A percentile compares a stretch with the other conserved stretches of the same genome.
Conservation (phyloP, 1,284 basidiomycete species). For the Melampsora larici-populina region DNA sequence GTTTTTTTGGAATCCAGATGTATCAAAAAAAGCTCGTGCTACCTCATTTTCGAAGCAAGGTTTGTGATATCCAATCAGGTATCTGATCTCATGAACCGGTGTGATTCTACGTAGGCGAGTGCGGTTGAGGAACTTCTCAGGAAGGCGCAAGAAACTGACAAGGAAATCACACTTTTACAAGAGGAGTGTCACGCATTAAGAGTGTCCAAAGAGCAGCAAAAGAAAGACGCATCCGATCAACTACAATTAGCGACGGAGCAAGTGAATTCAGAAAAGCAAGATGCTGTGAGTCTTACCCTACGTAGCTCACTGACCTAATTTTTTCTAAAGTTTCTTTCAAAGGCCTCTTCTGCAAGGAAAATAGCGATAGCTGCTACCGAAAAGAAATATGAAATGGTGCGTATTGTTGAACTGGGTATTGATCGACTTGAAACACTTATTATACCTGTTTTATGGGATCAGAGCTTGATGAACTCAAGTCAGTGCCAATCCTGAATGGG, state of each 20-base stretch:
- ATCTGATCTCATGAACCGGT: neutral
- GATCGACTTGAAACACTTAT: too few species aligned
- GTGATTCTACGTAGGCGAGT: neutral
- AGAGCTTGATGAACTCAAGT: conserved; percentile 41
- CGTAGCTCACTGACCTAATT: neutral
- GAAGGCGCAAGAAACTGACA: neutral
- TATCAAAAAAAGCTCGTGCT: too few species aligned
- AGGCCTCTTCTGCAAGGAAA: conserved; percentile 21
- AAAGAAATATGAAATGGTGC: conserved; percentile 35
- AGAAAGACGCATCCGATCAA: neutral
- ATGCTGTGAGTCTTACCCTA: neutral
- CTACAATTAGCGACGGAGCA: conserved; percentile 19
- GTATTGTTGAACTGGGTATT: neutral
- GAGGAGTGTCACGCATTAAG: conserved; percentile 1
- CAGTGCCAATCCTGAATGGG: neutral
- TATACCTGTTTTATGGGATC: neutral
- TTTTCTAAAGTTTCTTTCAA: neutral
- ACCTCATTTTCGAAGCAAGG: neutral
- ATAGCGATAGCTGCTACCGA: conserved; percentile 24
- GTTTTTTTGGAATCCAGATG: neutral
- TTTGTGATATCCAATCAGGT: neutral
- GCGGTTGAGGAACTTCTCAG: neutral
- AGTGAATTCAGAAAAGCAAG: conserved; percentile 9
- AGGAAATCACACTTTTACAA: neutral
- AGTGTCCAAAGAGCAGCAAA: conserved; percentile 16